Evolutionary conservation across 1,284 basidiomycete species (phyloP), one percentile per base, ranked within the genome.

Genomic region (Kalmanozyma brasiliensis): DNA sequence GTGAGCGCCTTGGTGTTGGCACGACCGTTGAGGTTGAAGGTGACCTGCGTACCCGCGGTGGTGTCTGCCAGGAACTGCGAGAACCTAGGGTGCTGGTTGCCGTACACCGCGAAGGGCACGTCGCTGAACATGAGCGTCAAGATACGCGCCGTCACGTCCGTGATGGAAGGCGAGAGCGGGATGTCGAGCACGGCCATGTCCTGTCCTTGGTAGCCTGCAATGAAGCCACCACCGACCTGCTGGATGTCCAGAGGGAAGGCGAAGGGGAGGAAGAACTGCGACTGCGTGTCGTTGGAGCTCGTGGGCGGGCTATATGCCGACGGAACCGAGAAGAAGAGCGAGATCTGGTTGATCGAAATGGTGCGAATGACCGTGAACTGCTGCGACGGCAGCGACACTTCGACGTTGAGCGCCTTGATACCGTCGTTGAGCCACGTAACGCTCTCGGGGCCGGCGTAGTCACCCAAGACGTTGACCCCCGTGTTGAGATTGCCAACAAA

Each of bases 341-440:
- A 84, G 65, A 91, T 83, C 78, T 90, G 84, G 69, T 89, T 87
- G 52, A 92, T 84, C 47, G 78, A 79, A 57, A 91, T 89, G 8
- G 87, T 86, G 66, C 88, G 86, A 82, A 91, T 91, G 76, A 91
- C 85, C 35, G 87, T 82, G 63, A 89, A 85, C 26, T 89, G 88
- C 60, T 85, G 86, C 66, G 90, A 89, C 1, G 90, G 91, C 35
- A 92, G 84, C 17, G 86, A 83, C 0, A 90, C 87, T 3, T 83
- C 82, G 4, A 91, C 84, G 48, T 85, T 81, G n/a, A 92, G 86
- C 34, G 84, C 83, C 82, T 88, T 87, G 79, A 92, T 90, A 26
- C 87, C 90, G 43, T 89, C 86, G 77, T 91, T 90, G 23, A 92
- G 84, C 90, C 90, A 92, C 1, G 86, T 86, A 14, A 89, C 79